These are phyloP conservation scores for Daldinia concentrica DNA, from an alignment of 495 filamentous ascomycete species.

Conservation along the genomic window DNA sequence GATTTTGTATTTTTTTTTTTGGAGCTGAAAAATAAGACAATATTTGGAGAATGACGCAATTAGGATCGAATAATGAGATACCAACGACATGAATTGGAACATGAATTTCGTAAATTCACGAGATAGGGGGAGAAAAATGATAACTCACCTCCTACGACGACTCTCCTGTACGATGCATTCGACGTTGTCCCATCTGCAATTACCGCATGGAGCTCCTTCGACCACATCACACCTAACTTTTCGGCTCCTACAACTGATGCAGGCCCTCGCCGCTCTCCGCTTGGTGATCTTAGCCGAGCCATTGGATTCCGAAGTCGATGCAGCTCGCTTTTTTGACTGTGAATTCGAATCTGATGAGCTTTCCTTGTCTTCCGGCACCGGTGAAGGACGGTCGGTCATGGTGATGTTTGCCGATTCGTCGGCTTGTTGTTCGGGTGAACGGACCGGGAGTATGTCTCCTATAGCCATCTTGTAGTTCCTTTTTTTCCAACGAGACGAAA, in stretches of 20 bases:
- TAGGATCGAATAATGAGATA: constrained; percentile 19
- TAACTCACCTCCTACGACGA: constrained; percentile 83
- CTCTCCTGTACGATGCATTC: constrained; percentile 91
- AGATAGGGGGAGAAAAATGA: constrained; percentile 1
- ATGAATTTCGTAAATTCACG: constrained; percentile 3
- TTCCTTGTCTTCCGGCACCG: constrained; percentile 33
- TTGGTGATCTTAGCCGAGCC: constrained; percentile 62
- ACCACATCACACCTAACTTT: constrained; percentile 97
- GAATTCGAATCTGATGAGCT: constrained; percentile 35
- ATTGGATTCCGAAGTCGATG: constrained; percentile 41
- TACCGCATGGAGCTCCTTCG: constrained; percentile 86
- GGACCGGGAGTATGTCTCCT: constrained; percentile 36
- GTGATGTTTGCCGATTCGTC: constrained; percentile 34
- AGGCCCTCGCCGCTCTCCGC: constrained; percentile 85
- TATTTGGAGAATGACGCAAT: constrained; percentile 27
- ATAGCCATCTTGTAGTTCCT: constrained; percentile 32
- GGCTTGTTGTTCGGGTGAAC: constrained; percentile 37
- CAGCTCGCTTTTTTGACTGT: constrained; percentile 50
- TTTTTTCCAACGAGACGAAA: constrained; percentile 17
- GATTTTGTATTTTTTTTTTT: constrained; percentile 24
- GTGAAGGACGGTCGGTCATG: constrained; percentile 24
- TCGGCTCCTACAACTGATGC: constrained; percentile 83
- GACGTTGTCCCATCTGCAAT: constrained; percentile 88
- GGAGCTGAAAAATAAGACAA: not conserved
- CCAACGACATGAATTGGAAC: constrained; percentile 6